A percentile compares a stretch with the other conserved stretches of the same genome.
These are phyloP conservation scores for Globomyces sp. DNA, from an alignment of 371 early-diverging fungal species.

Conservation along the genomic window DNA sequence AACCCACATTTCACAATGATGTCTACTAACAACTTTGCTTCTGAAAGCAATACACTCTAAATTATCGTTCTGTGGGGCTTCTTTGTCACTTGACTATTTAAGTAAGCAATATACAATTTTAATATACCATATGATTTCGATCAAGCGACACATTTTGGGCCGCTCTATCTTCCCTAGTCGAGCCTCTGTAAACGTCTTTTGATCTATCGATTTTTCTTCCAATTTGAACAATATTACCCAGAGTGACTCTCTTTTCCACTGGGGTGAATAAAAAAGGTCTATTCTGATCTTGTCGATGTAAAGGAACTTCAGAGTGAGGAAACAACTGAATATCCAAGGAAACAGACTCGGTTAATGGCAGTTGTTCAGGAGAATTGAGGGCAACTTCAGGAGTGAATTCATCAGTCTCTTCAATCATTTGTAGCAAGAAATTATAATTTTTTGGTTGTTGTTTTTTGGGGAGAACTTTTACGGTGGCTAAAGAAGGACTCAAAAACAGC, in stretches of 20 bases:
- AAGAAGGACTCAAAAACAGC: too few species aligned
- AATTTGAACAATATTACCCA: slow-evolving; percentile 36
- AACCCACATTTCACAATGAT: slow-evolving; percentile 91
- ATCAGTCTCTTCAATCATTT: too few species aligned
- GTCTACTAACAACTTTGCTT: slow-evolving; percentile 89
- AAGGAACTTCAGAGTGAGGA: slow-evolving; percentile 29
- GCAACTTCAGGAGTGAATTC: too few species aligned
- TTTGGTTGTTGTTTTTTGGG: too few species aligned
- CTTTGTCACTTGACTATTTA: neutral
- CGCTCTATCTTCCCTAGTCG: slow-evolving; percentile 11
- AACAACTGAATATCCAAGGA: slow-evolving; percentile 24
- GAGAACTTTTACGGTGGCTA: too few species aligned
- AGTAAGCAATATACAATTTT: neutral
- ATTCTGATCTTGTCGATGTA: slow-evolving; percentile 15
- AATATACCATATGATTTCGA: neutral
- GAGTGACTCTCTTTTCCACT: slow-evolving; percentile 36
- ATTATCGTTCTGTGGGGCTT: neutral
- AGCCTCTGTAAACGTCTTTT: slow-evolving; percentile 17
- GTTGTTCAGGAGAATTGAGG: too few species aligned
- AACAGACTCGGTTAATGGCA: neutral
- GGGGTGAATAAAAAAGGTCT: slow-evolving; percentile 38
- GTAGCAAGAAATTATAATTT: too few species aligned
- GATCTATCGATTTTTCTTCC: slow-evolving; percentile 46
- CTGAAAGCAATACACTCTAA: slow-evolving; percentile 62
- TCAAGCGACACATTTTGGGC: slow-evolving; percentile 19